Evolutionary conservation across 371 early-diverging fungal genomes (phyloP), one percentile per base, ranked within the genome.

Genomic region (Mortierella sp.): DNA sequence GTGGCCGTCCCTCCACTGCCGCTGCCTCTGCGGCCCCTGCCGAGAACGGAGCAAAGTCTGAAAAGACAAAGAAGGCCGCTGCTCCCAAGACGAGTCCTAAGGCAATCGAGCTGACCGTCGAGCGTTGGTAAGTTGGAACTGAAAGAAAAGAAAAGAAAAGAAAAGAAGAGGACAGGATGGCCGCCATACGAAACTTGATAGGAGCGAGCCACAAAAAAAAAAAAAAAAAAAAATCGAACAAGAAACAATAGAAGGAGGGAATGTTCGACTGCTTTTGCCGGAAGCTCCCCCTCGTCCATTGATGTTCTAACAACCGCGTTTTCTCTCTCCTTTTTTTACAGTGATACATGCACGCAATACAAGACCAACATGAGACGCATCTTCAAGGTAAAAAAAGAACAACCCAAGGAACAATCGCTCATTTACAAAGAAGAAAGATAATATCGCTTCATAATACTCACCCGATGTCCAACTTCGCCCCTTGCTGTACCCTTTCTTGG

Each of bases 271-370:
- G 31, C 21, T 61, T 59, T 61, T 16, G 19, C 8, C 61, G 19
- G 16, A 34, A 19, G 1, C 54, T 67, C 44, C 54, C 54, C 19
- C 28, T 34, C 28, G 55, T 55, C 46, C 34, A 19, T 50, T 74
- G 34, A 44, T 46, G 11, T 24, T n/a, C 31, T 34, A 37, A 40
- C 55, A 40, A 46, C n/a, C 26, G 28, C 37, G 34, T 16, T n/a
- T 54, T 21, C 43, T 40, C 43, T 19, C n/a, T 53, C 26, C 16
- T 19, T 26, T 69, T 26, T 51, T 67, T 71, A n/a, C 34, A 82
- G 83, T 77, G 75, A 71, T 1, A 83, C 84, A 37, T 83, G 84
- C 78, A 80, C 84, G 5, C 84, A 83, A 31, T 83, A 83, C 54
- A 71, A 69, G 13, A 72, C 50, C 69, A 83, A 83, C 59, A 75